Conservation (phyloP, 805 yeast genomes). For the Ogataea haglerorum region DNA sequence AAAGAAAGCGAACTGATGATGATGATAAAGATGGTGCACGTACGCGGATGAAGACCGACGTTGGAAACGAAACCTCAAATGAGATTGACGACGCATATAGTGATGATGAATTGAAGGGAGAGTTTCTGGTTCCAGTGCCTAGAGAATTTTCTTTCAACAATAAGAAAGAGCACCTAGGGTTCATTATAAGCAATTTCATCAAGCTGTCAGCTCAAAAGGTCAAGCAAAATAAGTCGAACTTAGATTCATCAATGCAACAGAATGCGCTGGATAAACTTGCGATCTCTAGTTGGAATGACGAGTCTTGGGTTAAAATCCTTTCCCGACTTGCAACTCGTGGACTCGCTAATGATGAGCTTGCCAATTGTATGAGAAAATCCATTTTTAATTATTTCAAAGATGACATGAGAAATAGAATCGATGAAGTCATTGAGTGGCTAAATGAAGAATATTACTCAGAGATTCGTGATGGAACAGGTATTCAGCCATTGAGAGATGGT, state of each 20-base stretch:
- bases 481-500: slow-evolving; percentile 19
- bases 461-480: slow-evolving; percentile 38
- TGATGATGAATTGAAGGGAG: slow-evolving; percentile 27
- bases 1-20: slow-evolving; percentile 13
- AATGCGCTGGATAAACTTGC: slow-evolving; percentile 52
- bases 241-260: slow-evolving; percentile 14
- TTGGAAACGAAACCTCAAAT: neutral
- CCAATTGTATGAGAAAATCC: slow-evolving; percentile 64
- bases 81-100: slow-evolving; percentile 17
- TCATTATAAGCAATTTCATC: slow-evolving; percentile 59
- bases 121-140: slow-evolving; percentile 55
- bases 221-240: slow-evolving; percentile 22
- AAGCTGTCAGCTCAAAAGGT: slow-evolving; percentile 37
- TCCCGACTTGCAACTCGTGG: slow-evolving; percentile 85
- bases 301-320: slow-evolving; percentile 73
- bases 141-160: slow-evolving; percentile 46
- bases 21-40: slow-evolving; percentile 29
- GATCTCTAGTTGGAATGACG: slow-evolving; percentile 49
- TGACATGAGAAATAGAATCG: slow-evolving; percentile 69
- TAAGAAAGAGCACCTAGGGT: slow-evolving; percentile 53
- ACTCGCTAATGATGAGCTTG: slow-evolving; percentile 44
- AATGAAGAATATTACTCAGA: slow-evolving; percentile 84
- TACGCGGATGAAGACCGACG: slow-evolving; percentile 15
- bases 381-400: slow-evolving; percentile 69
- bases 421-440: slow-evolving; percentile 83